Evolutionary conservation across 2,329 filamentous ascomycete genomes (phyloP).

Genomic region (Pseudocercospora fijiensis): DNA sequence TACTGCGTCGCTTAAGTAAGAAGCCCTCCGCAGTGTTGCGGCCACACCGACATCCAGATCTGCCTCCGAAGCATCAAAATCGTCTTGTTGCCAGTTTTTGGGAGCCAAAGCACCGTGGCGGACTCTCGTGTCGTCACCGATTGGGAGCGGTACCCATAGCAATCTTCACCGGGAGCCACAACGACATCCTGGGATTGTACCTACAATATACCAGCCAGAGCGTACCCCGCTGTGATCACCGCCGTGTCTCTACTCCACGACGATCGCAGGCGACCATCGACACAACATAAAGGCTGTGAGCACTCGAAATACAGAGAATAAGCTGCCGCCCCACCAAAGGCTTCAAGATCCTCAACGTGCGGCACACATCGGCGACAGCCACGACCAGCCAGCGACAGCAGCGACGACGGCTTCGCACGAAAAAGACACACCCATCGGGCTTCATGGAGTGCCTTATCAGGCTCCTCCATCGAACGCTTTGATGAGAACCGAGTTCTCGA

Average conservation of each 20-base stretch:
- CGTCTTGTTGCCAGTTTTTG: background rate
- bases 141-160: conserved; percentile 1
- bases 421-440: conserved; percentile 19
- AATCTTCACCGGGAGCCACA: background rate
- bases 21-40: conserved; percentile 3
- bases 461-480: conserved; percentile 35
- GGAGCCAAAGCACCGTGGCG: background rate
- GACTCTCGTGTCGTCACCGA: background rate
- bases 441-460: conserved; percentile 35
- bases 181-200: background rate
- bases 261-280: conserved; percentile 1
- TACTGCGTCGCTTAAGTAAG: conserved; percentile 5
- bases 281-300: background rate
- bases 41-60: background rate
- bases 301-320: background rate
- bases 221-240: conserved; percentile 2
- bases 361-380: conserved; percentile 3
- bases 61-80: background rate
- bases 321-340: conserved; percentile 6
- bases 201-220: background rate
- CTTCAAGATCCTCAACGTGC: conserved; percentile 4
- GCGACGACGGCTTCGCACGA: background rate
- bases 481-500: conserved; percentile 26
- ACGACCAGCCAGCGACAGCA: conserved; percentile 3
- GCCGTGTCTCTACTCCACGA: background rate